Evolutionary conservation across 495 filamentous ascomycete genomes (phyloP), one percentile per base, ranked within the genome.

Genomic region (Alectoria sarmentosa): DNA sequence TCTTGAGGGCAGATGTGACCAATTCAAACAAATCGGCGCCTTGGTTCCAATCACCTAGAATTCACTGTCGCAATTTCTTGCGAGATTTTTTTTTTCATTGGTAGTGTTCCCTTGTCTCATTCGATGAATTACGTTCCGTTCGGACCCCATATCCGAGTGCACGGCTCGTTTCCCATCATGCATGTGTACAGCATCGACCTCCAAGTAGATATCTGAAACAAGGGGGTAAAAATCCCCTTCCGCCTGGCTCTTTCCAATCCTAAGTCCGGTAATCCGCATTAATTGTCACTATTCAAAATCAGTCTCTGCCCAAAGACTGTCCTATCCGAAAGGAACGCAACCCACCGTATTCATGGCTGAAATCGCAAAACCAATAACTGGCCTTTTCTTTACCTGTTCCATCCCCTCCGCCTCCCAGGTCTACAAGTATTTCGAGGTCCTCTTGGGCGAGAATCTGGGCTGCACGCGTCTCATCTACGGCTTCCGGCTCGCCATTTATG

Each of bases 321-420:
- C 67, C 48, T 26, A 49, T n/a, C 17, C n/a, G 37, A 32, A 34
- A 6, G 5, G 23, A 4, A n/a, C 26, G 14, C 0, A n/a, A 69
- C 73, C 73, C 56, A 77, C 74, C 91, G 79, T 94, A 98, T 78
- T 98, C 94, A 74, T 97, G 94, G 76, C 91, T 96, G 76, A 96
- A 95, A 78, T 98, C 94, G 75, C 94, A 98, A 67, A 93, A 96
- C 88, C 91, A 98, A 75, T 91, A 92, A 14, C 86, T 85, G 14
- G 88, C 90, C 74, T 92, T 86, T 72, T 91, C 85, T 64, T 80
- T 76, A 34, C 89, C 88, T 63, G 75, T 80, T 15, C 75, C 79
- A 66, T 74, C 71, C 66, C 75, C 75, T 58, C 79, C 79, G 69
- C 78, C 78, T 58, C 79, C 79, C 11, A 93, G 76, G 68, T 87